Evolutionary conservation across 805 yeast species (phyloP), one percentile per base, ranked within the genome.

Genomic region (Sporopachydermia quercuum): DNA sequence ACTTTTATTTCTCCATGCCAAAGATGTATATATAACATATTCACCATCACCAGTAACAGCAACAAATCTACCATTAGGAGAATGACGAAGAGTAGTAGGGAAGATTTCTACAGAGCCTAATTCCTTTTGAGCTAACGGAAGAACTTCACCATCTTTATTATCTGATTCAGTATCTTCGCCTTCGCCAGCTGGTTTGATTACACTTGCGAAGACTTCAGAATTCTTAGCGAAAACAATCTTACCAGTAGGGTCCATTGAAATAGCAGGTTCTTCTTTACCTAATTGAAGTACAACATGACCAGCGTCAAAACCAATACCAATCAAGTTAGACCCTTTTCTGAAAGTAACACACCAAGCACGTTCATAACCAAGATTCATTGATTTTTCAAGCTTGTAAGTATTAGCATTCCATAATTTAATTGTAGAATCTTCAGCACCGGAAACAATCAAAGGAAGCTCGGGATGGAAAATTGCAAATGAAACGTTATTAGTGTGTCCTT

Each of bases 11-110:
- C 98, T 76, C 98, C 98, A 91, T 1, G 97, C 97, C 52, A 91
- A 71, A 1, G 98, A 89, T 2, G 97, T 87, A 62, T 89, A 91
- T 40, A 91, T 79, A 50, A 89, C 84, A 58, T 85, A 89, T 61
- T 91, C 99, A 44, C 96, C 96, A 62, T 91, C 98, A 55, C 99
- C 99, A 37, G 89, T 80, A 38, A 91, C 96, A 18, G 97, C 81
- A 34, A 87, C 96, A 57, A 82, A 91, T 60, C 96, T 76, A 47
- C 99, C 99, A 56, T 91, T 91, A 46, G 97, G 96, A 36, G 97
- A 89, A 60, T 91, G 98, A 38, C 70, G 64, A 53, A 91, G 69
- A 44, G 81, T 71, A 45, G 82, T 80, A 40, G 98, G 97, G 68
- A 78, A 91, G 37, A 89, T 74, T 60, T 91, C 98, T 40, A 89